A percentile compares a stretch with the other conserved stretches of the same genome.
Evolutionary conservation across 768 basidiomycete species (phyloP).

Genomic region (Suillus fuscotomentosus): DNA sequence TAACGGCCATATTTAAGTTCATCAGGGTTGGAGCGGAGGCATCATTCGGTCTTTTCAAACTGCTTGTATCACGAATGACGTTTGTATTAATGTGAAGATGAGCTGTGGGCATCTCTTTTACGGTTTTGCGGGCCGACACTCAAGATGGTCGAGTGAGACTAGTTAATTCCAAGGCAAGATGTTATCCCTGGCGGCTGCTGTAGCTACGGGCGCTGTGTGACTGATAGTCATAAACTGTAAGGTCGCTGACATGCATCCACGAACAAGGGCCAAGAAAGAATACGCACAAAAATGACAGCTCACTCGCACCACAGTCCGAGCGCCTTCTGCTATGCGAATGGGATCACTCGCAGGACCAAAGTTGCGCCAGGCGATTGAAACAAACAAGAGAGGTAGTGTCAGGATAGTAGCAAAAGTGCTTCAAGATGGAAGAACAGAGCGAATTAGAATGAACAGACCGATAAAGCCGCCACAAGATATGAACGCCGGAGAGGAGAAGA

Average conservation of each 20-base stretch:
- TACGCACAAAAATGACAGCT: neutral
- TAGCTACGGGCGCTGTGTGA: neutral
- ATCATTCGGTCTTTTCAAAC: conserved; percentile 30
- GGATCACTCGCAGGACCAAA: neutral
- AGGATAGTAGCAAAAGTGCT: conserved; percentile 10
- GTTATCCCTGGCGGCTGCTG: neutral
- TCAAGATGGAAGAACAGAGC: neutral
- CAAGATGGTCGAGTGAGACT: neutral
- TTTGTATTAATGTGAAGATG: conserved; percentile 52
- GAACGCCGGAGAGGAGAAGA: conserved; percentile 2
- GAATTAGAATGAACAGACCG: conserved; percentile 4
- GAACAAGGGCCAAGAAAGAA: neutral
- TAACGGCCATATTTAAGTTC: conserved; percentile 6
- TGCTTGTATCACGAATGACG: conserved; percentile 31
- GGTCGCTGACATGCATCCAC: neutral
- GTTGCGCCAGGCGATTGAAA: neutral
- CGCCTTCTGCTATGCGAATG: neutral
- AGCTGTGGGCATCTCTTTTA: conserved; percentile 37
- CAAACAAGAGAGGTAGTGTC: conserved; percentile 2
- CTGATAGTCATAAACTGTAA: conserved; percentile 1
- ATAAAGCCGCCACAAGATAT: conserved; percentile 2
- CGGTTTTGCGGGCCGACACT: neutral
- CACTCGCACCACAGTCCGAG: neutral
- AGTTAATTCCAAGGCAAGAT: neutral
- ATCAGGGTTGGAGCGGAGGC: conserved; percentile 19